Evolutionary conservation across 2,329 filamentous ascomycete species (phyloP).

Genomic region (Escovopsis sp.): DNA sequence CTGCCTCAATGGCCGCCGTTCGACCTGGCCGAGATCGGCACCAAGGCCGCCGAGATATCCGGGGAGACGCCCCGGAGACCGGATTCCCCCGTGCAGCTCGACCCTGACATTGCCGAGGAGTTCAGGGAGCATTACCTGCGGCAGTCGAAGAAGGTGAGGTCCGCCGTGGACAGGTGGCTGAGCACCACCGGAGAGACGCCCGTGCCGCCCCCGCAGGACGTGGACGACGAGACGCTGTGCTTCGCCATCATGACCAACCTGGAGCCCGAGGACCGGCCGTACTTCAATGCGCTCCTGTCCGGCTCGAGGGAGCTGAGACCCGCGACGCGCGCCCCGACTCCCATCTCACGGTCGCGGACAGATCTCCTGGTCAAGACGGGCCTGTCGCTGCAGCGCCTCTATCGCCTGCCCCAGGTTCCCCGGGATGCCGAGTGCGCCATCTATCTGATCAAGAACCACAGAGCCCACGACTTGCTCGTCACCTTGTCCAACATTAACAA

Average conservation of each 20-base stretch:
- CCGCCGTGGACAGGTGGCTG: constrained; percentile 85
- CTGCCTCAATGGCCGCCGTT: constrained; percentile 84
- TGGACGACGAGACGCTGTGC: constrained; percentile 84
- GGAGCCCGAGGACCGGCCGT: constrained; percentile 56
- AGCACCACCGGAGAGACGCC: constrained; percentile 61
- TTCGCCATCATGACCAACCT: constrained; percentile 90
- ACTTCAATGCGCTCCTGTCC: constrained; percentile 67
- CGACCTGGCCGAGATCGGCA: constrained; percentile 48
- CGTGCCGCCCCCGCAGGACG: constrained; percentile 66
- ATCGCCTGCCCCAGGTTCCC: constrained; percentile 56
- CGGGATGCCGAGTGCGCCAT: constrained; percentile 77
- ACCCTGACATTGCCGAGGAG: constrained; percentile 87
- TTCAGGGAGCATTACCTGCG: constrained; percentile 84
- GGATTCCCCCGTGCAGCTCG: constrained; percentile 55
- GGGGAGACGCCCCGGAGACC: constrained; percentile 45
- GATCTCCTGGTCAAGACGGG: constrained; percentile 63
- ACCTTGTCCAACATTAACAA: constrained; percentile 78
- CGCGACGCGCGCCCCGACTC: constrained; percentile 51
- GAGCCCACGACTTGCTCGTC: constrained; percentile 71
- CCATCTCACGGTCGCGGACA: constrained; percentile 48
- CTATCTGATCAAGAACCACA: constrained; percentile 70
- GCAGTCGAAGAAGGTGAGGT: constrained; percentile 82
- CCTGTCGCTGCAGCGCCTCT: constrained; percentile 69
- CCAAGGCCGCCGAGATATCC: constrained; percentile 44
- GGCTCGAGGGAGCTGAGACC: constrained; percentile 43